Base-by-base conservation (phyloP, 1,284 basidiomycete genomes). In the Hortiboletus rubellus region DNA sequence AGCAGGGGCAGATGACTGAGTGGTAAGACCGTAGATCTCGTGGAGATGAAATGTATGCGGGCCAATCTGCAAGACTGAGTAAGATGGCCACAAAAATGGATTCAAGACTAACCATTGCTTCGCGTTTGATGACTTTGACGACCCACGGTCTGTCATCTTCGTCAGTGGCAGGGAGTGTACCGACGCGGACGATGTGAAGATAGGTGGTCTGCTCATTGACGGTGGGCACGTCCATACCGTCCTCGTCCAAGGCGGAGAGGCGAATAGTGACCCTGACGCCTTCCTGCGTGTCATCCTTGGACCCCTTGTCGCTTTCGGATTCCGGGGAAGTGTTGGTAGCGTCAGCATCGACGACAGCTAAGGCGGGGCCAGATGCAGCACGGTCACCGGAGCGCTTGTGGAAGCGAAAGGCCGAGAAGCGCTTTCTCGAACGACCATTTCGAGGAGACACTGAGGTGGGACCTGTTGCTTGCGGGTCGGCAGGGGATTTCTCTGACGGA, bases 41-140 rank as follows among this genome's bases (percentile, higher is more conserved):
- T 95, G 93, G 30, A 96, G 79, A 50, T 94, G 88, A 84, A 96
- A 96, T 0, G 90, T 91, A 70, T 95, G 92, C 7, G 87, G 81
- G 8, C 93, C 93, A 66, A 96, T 96, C 84, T 88, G 61, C 17
- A 54, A 49, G 14, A 22, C 45, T 42, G 2, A 9, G n/a, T 58
- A 38, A 62, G 58, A 61, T 9, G 24, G 27, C 4, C 3, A 67
- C 48, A 31, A 24, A 3, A 22, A 27, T n/a, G 5, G 11, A 40
- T 46, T 38, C 46, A 48, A 36, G 61, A 56, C 81, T 61, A 52
- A 86, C 86, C 52, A 86, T 87, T 36, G 92, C 93, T 72, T 96
- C 93, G 47, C 93, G 84, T 67, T 93, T 90, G 54, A 94, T 87
- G 41, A 96, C 93, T 67, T 88, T 91, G 67, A 95, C 91, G 11